Percentiles rank a stretch among this genome's conserved stretches.
Conservation (phyloP, 331 rosid genomes). For the Dryas integrifolia region DNA sequence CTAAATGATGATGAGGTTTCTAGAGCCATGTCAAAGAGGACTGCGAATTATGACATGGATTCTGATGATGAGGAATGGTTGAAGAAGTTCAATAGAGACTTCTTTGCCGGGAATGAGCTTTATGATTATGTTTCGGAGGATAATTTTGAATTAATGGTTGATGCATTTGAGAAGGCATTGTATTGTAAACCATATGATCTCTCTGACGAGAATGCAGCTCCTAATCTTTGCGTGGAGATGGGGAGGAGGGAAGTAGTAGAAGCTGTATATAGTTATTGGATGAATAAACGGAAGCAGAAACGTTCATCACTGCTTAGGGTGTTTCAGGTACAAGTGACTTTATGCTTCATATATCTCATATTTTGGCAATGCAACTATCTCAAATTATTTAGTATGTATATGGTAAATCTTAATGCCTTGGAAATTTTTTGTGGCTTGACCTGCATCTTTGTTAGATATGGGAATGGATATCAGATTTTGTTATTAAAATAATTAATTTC, state of each 20-base stretch:
- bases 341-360: background rate
- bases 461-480: background rate
- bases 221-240: conserved; percentile 40
- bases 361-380: background rate
- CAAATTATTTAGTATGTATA: background rate
- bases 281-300: conserved; percentile 56
- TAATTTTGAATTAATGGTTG: conserved; percentile 70
- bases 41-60: conserved; percentile 84
- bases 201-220: conserved; percentile 47
- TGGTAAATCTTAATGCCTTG: background rate
- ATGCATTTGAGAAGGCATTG: conserved; percentile 68
- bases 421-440: background rate
- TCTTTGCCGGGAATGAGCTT: conserved; percentile 15
- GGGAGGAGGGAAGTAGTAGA: conserved; percentile 52
- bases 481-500: background rate
- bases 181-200: conserved; percentile 54
- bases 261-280: conserved; percentile 68
- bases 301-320: conserved; percentile 33
- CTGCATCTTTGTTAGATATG: background rate
- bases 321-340: conserved; percentile 37
- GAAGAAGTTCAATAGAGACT: conserved; percentile 46
- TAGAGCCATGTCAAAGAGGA: conserved; percentile 58
- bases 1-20: conserved; percentile 57
- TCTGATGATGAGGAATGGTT: conserved; percentile 85
- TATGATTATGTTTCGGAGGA: conserved; percentile 53